Conservation (phyloP, 148 eudicot genomes). For the Camellia japonica region DNA sequence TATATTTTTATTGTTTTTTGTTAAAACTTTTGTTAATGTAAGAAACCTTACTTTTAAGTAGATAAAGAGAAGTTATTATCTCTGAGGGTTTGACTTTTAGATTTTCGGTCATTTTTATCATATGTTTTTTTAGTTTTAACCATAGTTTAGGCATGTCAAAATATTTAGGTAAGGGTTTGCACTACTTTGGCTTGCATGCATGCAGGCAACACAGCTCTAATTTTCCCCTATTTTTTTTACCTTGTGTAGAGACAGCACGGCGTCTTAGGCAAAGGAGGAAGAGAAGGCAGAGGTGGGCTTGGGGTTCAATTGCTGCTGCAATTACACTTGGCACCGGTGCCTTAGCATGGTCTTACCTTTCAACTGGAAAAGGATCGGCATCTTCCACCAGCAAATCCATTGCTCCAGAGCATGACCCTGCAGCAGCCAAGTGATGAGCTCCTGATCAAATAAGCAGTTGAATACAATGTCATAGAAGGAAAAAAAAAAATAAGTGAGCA, state of each 20-base stretch:
- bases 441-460: slow-evolving; percentile 22
- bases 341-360: slow-evolving; percentile 70
- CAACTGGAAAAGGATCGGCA: slow-evolving; percentile 47
- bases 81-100: too few species aligned
- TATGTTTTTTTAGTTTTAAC: neutral
- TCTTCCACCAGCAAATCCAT: slow-evolving; percentile 30
- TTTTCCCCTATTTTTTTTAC: neutral
- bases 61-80: too few species aligned
- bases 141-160: neutral
- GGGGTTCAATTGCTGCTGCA: slow-evolving; percentile 69
- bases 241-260: slow-evolving; percentile 60
- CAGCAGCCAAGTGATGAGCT: slow-evolving; percentile 28
- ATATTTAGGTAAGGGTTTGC: neutral
- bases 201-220: neutral
- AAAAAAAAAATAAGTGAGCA: slow-evolving; percentile 17
- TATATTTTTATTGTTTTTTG: too few species aligned
- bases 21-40: too few species aligned
- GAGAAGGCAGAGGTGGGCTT: slow-evolving; percentile 74
- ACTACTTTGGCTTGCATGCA: neutral
- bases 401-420: slow-evolving; percentile 28
- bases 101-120: neutral
- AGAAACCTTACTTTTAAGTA: too few species aligned
- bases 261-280: slow-evolving; percentile 71
- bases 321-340: slow-evolving; percentile 67
- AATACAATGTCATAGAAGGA: slow-evolving; percentile 23